Evolutionary conservation across 257 asterid species (phyloP).

Genomic region (Nicotiana benthamiana): DNA sequence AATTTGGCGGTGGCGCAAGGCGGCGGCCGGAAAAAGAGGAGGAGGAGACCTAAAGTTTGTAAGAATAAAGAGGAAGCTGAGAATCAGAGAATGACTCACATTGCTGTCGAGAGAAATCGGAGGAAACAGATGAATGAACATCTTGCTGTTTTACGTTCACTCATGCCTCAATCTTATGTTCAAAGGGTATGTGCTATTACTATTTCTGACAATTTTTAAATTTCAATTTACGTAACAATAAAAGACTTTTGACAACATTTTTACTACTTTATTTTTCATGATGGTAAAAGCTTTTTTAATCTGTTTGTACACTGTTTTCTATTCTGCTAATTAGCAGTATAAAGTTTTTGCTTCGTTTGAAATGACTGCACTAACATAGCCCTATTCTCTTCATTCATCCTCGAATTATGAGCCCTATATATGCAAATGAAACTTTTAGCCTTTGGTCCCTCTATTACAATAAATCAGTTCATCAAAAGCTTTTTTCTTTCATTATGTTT

Average conservation of each 20-base stretch:
- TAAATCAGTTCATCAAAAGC: neutral
- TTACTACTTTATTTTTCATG: neutral
- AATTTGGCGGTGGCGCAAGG: conserved; percentile 16
- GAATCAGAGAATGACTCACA: conserved; percentile 95
- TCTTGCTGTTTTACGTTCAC: conserved; percentile 76
- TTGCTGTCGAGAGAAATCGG: conserved; percentile 88
- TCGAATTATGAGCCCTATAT: conserved; percentile 1
- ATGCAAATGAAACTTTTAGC: neutral
- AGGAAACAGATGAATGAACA: conserved; percentile 94
- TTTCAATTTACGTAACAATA: neutral
- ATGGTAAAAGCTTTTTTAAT: neutral
- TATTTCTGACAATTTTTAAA: too few species aligned
- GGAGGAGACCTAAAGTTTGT: conserved; percentile 62
- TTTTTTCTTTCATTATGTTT: neutral
- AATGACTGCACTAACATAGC: neutral
- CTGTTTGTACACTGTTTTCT: neutral
- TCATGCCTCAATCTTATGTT: conserved; percentile 95
- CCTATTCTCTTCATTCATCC: neutral
- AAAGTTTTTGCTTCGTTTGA: conserved; percentile 2
- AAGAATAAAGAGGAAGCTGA: conserved; percentile 92
- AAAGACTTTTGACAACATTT: too few species aligned
- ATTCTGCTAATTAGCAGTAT: neutral
- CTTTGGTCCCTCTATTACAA: neutral
- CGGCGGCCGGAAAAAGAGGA: conserved; percentile 57
- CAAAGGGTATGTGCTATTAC: conserved; percentile 48